Base-by-base conservation (phyloP, 495 filamentous ascomycete genomes). In the Viridothelium virens region DNA sequence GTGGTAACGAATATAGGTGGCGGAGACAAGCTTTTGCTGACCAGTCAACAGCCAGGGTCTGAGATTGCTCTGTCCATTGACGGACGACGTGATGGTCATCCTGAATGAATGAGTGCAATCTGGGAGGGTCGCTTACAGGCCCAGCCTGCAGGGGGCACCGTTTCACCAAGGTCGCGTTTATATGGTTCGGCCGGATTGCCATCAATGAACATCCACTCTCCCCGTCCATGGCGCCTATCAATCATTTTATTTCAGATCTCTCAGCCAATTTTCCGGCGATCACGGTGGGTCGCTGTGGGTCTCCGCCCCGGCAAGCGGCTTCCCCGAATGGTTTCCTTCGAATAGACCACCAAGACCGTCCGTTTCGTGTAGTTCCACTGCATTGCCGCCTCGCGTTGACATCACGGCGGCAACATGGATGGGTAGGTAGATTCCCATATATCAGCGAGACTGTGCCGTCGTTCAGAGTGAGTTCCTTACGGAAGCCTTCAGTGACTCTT, bases 81-180 rank as follows among this genome's bases (percentile, higher is more conserved):
- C 7, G 6, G 14, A 34, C 31, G 53, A 59, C 7, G 33, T 31
- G 53, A 59, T 59, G 53, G 53, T 59, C 53, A 59, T 59, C 53
- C 53, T 11, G 14, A 18, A 18, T 53, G 12, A 53, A 16, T 18
- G 7, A 34, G 11, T 59, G 53, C 53, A 36, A 59, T 59, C 10
- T 59, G 31, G 53, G 53, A 59, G 53, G 53, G 11, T 36, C 53
- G 53, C 31, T 36, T 11, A 5, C 25, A 14, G 33, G 11, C 10
- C 48, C 31, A 36, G 11, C 53, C 5, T 7, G 7, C 53, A 59
- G 53, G 53, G 53, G 53, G n/a, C 18, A 3, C 53, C 14, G 53
- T 59, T 59, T 59, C 53, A 59, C 53, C 18, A 59, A 59, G 53
- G 53, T 59, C 53, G 53, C 53, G 53, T 59, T 59, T 59, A 59